Percentiles rank a stretch among this genome's conserved stretches.
phyloP scores from a whole-genome alignment of 805 yeast species.

The Scheffersomyces amazonensis region DNA sequence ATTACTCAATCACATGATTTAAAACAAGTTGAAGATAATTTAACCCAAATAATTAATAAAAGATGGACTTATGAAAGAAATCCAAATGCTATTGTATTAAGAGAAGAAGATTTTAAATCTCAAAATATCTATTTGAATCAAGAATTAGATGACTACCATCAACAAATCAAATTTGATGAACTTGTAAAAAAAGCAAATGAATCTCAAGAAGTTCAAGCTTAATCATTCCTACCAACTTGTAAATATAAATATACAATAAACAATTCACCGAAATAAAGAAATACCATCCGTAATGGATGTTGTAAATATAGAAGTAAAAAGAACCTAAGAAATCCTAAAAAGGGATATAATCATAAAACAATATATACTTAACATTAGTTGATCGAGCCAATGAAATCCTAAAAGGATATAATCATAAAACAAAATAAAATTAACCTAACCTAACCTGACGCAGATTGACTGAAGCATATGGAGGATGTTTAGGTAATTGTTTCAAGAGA shows the following conservation, averaged over 20 bases:
- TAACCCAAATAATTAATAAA: conserved; percentile 36
- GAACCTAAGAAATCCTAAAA: too few relatives aligned
- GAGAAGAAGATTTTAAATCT: conserved; percentile 52
- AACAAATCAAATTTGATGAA: conserved; percentile 43
- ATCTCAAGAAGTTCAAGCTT: too few relatives aligned
- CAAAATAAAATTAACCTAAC: not conserved
- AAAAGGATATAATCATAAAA: not conserved
- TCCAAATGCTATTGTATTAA: conserved; percentile 72
- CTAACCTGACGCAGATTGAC: conserved; percentile 24
- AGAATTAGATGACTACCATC: conserved; percentile 45
- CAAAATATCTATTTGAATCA: conserved; percentile 55
- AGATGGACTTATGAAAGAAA: conserved; percentile 57
- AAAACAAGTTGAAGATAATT: conserved; percentile 33
- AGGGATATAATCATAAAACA: too few relatives aligned
- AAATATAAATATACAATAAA: too few relatives aligned
- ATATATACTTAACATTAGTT: too few relatives aligned
- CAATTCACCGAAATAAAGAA: too few relatives aligned
- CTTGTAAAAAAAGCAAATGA: conserved; percentile 48
- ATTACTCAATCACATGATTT: conserved; percentile 42
- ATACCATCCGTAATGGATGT: too few relatives aligned
- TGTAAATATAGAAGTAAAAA: too few relatives aligned
- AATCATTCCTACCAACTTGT: too few relatives aligned
- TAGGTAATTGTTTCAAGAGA: conserved; percentile 32
- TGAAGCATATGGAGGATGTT: conserved; percentile 45
- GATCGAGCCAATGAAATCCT: not conserved